A percentile compares a stretch with the other conserved stretches of the same genome.
These are phyloP conservation scores for Singerocomus inundabilis DNA, from an alignment of 1,284 basidiomycete genomes.

Conservation along the genomic window DNA sequence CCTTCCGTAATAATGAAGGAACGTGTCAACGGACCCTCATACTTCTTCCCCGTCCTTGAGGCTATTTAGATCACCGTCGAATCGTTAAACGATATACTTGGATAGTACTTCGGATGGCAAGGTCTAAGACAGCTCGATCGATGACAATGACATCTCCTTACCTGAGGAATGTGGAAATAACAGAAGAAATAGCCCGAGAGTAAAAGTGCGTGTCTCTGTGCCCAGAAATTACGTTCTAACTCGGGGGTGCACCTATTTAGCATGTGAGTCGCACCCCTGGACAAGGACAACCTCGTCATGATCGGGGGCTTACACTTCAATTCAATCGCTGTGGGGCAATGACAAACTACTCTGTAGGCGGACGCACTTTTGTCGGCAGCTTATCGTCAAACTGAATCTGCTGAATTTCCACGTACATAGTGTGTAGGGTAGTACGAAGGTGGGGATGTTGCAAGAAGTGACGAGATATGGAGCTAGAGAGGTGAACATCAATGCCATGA, in stretches of 20 bases:
- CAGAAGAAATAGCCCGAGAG: slow-evolving; percentile 91
- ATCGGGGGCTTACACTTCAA: too few species aligned
- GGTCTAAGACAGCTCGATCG: slow-evolving; percentile 90
- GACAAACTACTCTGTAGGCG: too few species aligned
- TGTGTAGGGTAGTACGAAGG: too few species aligned
- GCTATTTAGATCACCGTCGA: slow-evolving; percentile 87
- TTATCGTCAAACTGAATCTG: too few species aligned
- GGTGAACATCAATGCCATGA: too few species aligned
- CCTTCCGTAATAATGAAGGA: slow-evolving; percentile 98
- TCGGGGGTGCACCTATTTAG: slow-evolving; percentile 79
- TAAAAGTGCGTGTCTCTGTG: slow-evolving; percentile 87
- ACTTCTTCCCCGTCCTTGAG: slow-evolving; percentile 87
- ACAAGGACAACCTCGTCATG: too few species aligned
- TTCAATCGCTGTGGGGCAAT: too few species aligned
- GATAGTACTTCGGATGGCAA: slow-evolving; percentile 96
- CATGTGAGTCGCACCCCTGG: slow-evolving; percentile 4
- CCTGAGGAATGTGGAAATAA: slow-evolving; percentile 97
- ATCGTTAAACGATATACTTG: slow-evolving; percentile 93
- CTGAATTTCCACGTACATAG: too few species aligned
- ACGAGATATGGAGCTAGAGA: too few species aligned
- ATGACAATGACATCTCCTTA: slow-evolving; percentile 98
- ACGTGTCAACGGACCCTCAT: slow-evolving; percentile 78
- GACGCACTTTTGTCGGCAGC: too few species aligned
- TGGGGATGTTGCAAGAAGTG: too few species aligned
- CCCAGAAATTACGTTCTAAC: slow-evolving; percentile 88